Evolutionary conservation across 805 yeast species (phyloP), one percentile per base, ranked within the genome.

Genomic region (Cyberlindnera americana): DNA sequence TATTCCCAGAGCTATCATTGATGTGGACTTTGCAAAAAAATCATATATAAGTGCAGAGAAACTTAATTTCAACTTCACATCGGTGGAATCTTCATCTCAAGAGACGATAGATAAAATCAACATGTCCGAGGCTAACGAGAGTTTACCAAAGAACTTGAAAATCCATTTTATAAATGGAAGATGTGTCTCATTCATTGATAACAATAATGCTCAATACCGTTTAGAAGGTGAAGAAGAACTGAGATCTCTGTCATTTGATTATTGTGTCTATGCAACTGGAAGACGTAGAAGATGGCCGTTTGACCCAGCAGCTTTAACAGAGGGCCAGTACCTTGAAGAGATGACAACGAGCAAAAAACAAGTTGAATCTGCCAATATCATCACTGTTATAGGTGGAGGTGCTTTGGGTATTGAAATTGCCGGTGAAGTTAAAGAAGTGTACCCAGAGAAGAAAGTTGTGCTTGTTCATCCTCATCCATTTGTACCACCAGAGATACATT

Each of bases 231-330:
- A 51, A 8, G 54, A 53, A 8, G 41, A 40, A 4, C 42, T 47
- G 14, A 45, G 46, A 11, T 44, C 43, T 52, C 65, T 31, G 18
- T 52, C 56, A 8, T 75, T 73, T 51, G 77, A 75, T 46, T 74
- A 70, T 46, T 69, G 66, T 16, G 59, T 75, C 10, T 52, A 65
- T 37, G 75, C 78, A 5, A 56, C 73, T 2, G 81, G 81, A 1
- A 60, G 80, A 52, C 61, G 73, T 37, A 58, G 81, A 44, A 58
- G 60, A 29, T 74, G 78, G 77, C 81, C 81, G 12, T 67, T 72
- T 26, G 73, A 75, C 25, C 81, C 80, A 3, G 50, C 59, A n/a
- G 77, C 70, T 0, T 49, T 47, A 33, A 67, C 69, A 11, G 57
- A 52, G 36, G 60, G 61, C 14, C 53, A 52, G 7, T 74, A 61